phyloP scores from a whole-genome alignment of 768 basidiomycete species.

The Crassisporium funariophilum region DNA sequence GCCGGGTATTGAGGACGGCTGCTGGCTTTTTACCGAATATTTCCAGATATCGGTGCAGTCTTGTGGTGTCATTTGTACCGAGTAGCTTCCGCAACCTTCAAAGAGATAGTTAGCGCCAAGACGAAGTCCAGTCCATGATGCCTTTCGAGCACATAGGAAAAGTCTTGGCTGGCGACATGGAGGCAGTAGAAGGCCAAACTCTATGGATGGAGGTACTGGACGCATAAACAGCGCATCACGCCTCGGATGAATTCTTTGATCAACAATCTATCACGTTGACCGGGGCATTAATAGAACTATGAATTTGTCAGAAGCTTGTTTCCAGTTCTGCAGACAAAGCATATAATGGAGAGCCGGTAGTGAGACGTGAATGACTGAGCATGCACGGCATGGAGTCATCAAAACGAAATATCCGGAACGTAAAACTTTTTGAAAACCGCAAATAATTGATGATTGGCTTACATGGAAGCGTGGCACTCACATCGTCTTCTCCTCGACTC shows the following conservation, averaged over 20 bases:
- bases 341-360: no score
- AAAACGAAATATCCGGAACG: no score
- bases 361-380: no score
- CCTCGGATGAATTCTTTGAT: conserved; percentile 13
- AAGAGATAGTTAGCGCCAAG: conserved; percentile 13
- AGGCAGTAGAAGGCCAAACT: neutral
- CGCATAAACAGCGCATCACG: conserved; percentile 22
- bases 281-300: conserved; percentile 3
- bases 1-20: neutral
- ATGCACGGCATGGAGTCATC: no score
- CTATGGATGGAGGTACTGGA: neutral
- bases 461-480: no score
- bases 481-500: conserved; percentile 1
- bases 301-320: neutral
- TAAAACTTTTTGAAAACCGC: no score
- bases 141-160: no score
- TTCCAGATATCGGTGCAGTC: conserved; percentile 1
- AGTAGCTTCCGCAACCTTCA: conserved; percentile 18
- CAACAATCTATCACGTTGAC: neutral
- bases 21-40: conserved; percentile 12
- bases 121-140: conserved; percentile 2
- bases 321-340: no score
- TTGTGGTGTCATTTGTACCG: conserved; percentile 16
- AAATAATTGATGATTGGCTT: no score
- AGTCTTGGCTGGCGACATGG: neutral